These are phyloP conservation scores for Delitschia confertaspora DNA, from an alignment of 495 filamentous ascomycete species.

Conservation along the genomic window DNA sequence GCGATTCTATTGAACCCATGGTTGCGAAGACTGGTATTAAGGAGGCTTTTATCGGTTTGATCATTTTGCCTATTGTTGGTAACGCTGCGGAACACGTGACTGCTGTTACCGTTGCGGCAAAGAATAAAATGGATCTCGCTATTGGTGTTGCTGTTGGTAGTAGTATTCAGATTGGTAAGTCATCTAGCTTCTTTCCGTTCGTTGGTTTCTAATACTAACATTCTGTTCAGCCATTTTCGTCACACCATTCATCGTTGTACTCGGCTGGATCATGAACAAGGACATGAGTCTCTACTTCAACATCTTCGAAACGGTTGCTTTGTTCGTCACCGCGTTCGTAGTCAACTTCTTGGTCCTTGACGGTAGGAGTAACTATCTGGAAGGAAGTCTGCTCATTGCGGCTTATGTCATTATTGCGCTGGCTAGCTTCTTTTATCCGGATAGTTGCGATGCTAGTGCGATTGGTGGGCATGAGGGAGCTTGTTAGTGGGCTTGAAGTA, in stretches of 20 bases:
- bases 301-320: conserved; percentile 77
- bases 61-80: conserved; percentile 82
- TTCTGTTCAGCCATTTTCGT: conserved; percentile 59
- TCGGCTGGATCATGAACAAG: conserved; percentile 78
- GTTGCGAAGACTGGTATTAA: conserved; percentile 54
- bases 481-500: background rate
- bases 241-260: conserved; percentile 76
- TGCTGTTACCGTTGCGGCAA: conserved; percentile 75
- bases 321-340: conserved; percentile 81
- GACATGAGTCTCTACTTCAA: conserved; percentile 88
- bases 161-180: conserved; percentile 65
- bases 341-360: conserved; percentile 88
- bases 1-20: conserved; percentile 68
- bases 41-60: conserved; percentile 78
- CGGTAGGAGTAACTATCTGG: conserved; percentile 79
- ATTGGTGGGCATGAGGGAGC: conserved; percentile 20
- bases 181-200: background rate
- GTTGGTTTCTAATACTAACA: background rate
- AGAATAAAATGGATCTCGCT: conserved; percentile 94
- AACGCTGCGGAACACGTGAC: conserved; percentile 92
- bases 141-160: conserved; percentile 84
- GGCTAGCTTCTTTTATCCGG: conserved; percentile 22
- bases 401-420: conserved; percentile 71
- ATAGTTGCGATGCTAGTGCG: conserved; percentile 18
- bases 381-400: conserved; percentile 71